Percentiles rank a stretch among this genome's conserved stretches.
Conservation (phyloP, 129 eudicot species). For the Cynara cardunculus region DNA sequence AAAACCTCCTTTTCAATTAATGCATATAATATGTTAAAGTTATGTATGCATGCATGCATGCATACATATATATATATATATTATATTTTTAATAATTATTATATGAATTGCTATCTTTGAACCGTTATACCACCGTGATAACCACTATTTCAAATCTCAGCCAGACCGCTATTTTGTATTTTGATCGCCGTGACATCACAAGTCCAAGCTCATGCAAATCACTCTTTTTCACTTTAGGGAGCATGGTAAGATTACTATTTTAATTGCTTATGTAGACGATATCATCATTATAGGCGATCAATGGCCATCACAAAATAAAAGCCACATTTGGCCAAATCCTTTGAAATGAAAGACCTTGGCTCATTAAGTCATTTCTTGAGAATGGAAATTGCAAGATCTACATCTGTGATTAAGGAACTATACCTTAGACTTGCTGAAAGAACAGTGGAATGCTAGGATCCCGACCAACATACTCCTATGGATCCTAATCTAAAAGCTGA, state of each 20-base stretch:
- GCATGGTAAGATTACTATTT: background rate
- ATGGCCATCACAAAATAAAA: background rate
- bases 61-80: too few species aligned
- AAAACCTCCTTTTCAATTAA: too few species aligned
- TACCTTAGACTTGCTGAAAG: background rate
- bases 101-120: too few species aligned
- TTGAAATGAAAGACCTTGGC: background rate
- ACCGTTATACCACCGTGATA: too few species aligned
- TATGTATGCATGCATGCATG: too few species aligned
- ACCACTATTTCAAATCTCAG: too few species aligned
- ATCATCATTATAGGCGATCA: background rate
- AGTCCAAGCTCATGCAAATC: background rate
- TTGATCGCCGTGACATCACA: too few species aligned
- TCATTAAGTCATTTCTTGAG: background rate
- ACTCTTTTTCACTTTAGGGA: background rate
- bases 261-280: conserved; percentile 3
- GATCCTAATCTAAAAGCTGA: background rate
- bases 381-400: background rate
- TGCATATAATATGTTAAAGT: too few species aligned
- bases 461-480: background rate
- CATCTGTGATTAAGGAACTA: background rate
- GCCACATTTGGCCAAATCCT: background rate
- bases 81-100: too few species aligned
- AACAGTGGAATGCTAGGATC: background rate
- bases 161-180: too few species aligned